Base-by-base conservation (phyloP, 352 stramenopile genomes). In the Elongisporangium undulatum region DNA sequence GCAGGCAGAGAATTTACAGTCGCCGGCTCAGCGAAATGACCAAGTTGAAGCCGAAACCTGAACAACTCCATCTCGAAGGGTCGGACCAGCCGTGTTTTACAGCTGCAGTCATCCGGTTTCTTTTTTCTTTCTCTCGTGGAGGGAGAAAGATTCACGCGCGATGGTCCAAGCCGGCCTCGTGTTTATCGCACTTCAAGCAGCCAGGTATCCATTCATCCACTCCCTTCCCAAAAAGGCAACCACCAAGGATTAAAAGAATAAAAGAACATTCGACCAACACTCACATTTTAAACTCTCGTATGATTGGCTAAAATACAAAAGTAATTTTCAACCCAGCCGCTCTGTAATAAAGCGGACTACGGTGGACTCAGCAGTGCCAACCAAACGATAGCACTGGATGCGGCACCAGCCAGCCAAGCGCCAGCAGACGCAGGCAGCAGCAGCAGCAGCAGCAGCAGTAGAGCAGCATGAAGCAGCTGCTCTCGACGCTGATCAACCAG, bases 401-500 rank as follows among this genome's bases (percentile, higher is more conserved):
- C 29, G 29, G 29, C 29, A 41, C 13, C 41, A 10, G 49, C 10
- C 34, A 10, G 48, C 45, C n/a, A 10, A 24, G 16, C 22, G 19
- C 2, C 17, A 22, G 20, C n/a, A n/a, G n/a, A n/a, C n/a, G n/a
- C n/a, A n/a, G n/a, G n/a, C n/a, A 58, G 53, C 22, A 45, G 39
- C 51, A 38, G 19, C 21, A 26, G 8, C 53, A 26, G 13, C 15
- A 48, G n/a, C n/a, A n/a, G 13, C 9, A 50, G 39, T 38, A 56
- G 48, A 24, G 19, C 21, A 12, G 39, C 23, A 58, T 52, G 55
- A 79, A 77, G 62, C 50, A 59, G 26, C 70, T 60, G 64, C 58
- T 79, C 51, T 62, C 68, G 62, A 49, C 41, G n/a, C 59, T 67
- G 61, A 87, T 90, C 59, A 74, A 88, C 54, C 69, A 82, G 64